Conservation (phyloP, 129 eudicot genomes). For the Flaveria ramosissima region DNA sequence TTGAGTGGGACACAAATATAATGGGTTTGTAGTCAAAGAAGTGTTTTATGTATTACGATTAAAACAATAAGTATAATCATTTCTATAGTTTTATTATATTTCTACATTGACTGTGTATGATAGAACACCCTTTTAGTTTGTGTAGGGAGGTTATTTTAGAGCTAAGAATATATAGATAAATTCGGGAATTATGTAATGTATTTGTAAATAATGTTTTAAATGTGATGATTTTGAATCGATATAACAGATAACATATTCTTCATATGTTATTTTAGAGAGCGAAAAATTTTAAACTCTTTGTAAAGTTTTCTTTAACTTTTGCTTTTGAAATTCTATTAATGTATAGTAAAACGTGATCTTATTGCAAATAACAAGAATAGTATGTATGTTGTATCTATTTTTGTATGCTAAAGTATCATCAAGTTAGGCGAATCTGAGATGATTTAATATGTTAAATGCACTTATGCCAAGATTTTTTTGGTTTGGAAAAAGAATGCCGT, state of each 20-base stretch:
- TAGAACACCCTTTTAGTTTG: too few species aligned
- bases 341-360: slow-evolving; percentile 20
- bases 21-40: too few species aligned
- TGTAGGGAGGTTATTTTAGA: too few species aligned
- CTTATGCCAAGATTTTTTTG: background rate
- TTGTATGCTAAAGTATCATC: slow-evolving; percentile 21
- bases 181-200: too few species aligned
- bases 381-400: background rate
- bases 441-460: slow-evolving; percentile 12
- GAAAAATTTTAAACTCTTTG: background rate
- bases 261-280: slow-evolving; percentile 8
- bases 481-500: background rate
- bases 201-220: too few species aligned
- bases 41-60: too few species aligned
- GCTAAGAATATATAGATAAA: too few species aligned
- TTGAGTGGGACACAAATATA: too few species aligned
- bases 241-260: background rate
- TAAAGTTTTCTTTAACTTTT: slow-evolving; percentile 8
- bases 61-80: background rate
- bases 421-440: slow-evolving; percentile 30
- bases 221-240: background rate
- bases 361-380: slow-evolving; percentile 1
- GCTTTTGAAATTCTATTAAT: slow-evolving; percentile 3
- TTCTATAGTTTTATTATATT: too few species aligned
- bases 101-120: too few species aligned